Evolutionary conservation across 2,329 filamentous ascomycete genomes (phyloP), one percentile per base, ranked within the genome.

Genomic region (Cladophialophora yegresii): DNA sequence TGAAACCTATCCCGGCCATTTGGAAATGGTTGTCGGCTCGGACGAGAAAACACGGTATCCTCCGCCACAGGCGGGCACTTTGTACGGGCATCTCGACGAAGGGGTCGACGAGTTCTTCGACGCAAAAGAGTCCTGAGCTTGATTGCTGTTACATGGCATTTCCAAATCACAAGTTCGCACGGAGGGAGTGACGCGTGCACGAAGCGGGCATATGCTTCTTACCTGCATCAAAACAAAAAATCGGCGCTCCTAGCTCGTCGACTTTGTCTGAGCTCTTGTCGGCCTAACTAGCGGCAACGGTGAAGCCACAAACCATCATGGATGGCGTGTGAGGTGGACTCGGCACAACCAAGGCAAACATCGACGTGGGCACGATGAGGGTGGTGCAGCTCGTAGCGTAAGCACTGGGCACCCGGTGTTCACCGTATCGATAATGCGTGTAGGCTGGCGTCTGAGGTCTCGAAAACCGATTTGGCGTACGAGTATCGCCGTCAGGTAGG

Each of bases 361-460:
- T 69, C 51, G 62, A 60, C 51, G 55, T 64, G 28, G 54, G 66
- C 61, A 59, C 68, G 43, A 51, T 54, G 45, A 57, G 59, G 36
- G 67, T 62, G 9, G 63, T 65, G 58, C 62, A 68, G 22, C n/a
- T 62, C 6, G 40, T 65, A 33, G 66, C n/a, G n/a, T n/a, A 69
- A 23, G 54, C 57, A 30, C 22, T 65, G 62, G 57, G 61, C 66
- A 2, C 51, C 68, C 16, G 61, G 63, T 4, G 47, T 68, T 26
- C 65, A 69, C 20, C 57, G 54, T 2, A 51, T 66, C 12, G 65
- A 62, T 5, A 53, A 67, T n/a, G 63, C 66, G n/a, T 30, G 68
- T 20, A 60, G 54, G 22, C 62, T 69, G 16, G 63, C 63, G 9
- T 58, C 58, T 3, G 67, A 69, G 13, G 30, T 49, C 22, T 12